phyloP scores from a whole-genome alignment of 371 early-diverging fungal genomes.

The Rhizopus sp. region DNA sequence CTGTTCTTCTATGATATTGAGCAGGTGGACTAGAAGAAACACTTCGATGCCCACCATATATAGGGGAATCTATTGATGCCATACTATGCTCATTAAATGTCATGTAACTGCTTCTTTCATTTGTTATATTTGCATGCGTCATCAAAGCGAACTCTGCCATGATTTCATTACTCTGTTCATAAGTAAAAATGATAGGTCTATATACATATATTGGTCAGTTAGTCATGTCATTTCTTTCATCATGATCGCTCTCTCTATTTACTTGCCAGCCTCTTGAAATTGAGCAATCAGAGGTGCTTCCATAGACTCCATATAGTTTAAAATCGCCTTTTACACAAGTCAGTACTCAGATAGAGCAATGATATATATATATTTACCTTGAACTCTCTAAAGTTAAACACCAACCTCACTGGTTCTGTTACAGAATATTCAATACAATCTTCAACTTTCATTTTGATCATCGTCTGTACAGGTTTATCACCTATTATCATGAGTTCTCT shows the following conservation, averaged over 20 bases:
- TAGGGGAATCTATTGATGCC: background rate
- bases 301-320: slow-evolving; percentile 10
- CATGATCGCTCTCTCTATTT: background rate
- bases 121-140: background rate
- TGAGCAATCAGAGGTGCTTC: slow-evolving; percentile 8
- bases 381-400: slow-evolving; percentile 21
- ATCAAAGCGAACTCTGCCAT: slow-evolving; percentile 2
- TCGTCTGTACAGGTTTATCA: slow-evolving; percentile 8
- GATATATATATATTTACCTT: slow-evolving; percentile 2
- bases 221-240: background rate
- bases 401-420: slow-evolving; percentile 1
- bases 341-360: background rate
- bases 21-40: background rate
- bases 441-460: background rate
- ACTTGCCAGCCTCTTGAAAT: slow-evolving; percentile 20
- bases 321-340: background rate
- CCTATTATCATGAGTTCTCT: background rate
- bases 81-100: slow-evolving; percentile 3
- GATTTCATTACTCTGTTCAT: background rate
- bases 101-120: background rate
- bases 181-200: background rate
- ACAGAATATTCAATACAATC: slow-evolving; percentile 7
- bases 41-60: background rate
- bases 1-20: background rate
- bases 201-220: background rate